Evolutionary conservation across 192 early-diverging fungal genomes (phyloP).

Genomic region (Allomyces macrogynus): DNA sequence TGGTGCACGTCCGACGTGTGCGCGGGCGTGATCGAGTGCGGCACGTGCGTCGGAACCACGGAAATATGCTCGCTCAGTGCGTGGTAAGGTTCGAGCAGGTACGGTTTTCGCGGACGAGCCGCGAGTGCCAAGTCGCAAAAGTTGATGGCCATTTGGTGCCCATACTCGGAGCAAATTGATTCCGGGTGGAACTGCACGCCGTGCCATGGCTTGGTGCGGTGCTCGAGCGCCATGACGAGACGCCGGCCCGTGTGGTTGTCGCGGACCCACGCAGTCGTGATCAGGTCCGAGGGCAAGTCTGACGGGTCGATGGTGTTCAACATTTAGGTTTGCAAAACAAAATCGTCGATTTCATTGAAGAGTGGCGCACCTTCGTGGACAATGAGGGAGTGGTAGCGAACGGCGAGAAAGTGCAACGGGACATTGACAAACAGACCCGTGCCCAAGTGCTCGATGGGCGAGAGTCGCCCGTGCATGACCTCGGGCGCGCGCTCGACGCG

Average conservation of each 20-base stretch:
- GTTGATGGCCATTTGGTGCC: conserved; percentile 45
- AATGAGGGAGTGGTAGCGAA: conserved; percentile 80
- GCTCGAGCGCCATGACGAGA: conserved; percentile 59
- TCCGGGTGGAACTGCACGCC: conserved; percentile 96
- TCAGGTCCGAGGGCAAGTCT: conserved; percentile 39
- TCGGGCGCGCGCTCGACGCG: conserved; percentile 38
- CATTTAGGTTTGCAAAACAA: neutral
- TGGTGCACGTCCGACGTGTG: too few species aligned
- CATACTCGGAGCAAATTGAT: conserved; percentile 71
- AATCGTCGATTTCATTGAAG: neutral
- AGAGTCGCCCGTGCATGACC: conserved; percentile 69
- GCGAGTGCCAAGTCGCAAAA: conserved; percentile 32
- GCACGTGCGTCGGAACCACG: too few species aligned
- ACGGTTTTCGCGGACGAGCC: too few species aligned
- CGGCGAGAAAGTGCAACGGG: conserved; percentile 44
- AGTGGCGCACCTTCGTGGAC: conserved; percentile 28
- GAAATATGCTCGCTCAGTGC: too few species aligned
- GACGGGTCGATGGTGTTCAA: neutral
- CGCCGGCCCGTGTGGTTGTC: neutral
- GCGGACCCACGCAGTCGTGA: conserved; percentile 35
- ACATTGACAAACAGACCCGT: conserved; percentile 33
- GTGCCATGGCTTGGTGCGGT: conserved; percentile 45
- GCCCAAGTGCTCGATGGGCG: conserved; percentile 22
- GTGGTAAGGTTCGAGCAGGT: too few species aligned
- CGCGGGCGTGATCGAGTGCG: too few species aligned